Base-by-base conservation (phyloP, 1,284 basidiomycete species). In the Malassezia slooffiae region DNA sequence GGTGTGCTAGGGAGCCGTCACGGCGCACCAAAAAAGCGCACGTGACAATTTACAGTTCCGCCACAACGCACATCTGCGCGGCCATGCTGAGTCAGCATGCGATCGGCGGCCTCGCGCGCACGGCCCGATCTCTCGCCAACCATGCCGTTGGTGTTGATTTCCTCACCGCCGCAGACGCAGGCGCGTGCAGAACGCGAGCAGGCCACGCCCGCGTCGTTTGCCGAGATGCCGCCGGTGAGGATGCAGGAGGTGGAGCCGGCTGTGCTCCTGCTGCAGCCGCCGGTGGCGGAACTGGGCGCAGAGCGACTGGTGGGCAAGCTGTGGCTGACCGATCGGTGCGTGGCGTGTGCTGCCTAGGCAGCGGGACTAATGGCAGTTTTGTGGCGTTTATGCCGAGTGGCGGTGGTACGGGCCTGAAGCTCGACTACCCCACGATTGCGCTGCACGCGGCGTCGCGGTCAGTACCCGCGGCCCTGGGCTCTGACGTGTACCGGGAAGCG, bases 371-470 rank as follows among this genome's bases (percentile, higher is more conserved):
- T n/a, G n/a, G n/a, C n/a, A n/a, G n/a, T n/a, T n/a, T n/a, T n/a
- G 15, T 67, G 4, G 53, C 56, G 1, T 64, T 66, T 38, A 39
- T 66, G 11, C 41, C 57, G 0, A 15, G 34, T 9, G 36, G 42
- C 7, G 16, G 38, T 3, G 17, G 13, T 34, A 43, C 38, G 13
- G 64, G 64, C 13, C 66, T 67, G 37, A 31, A 48, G 21, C 31
- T 69, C 1, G 28, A 48, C 23, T 69, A 64, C 26, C 57, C 62
- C 0, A 41, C 53, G 10, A 46, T 69, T 11, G 54, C 60, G 8
- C 51, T 69, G 22, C 66, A 69, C 38, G 66, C 66, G 4, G 45
- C 66, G 26, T 59, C 64, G 0, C 45, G 62, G 12, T 50, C 56
- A 9, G 44, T 61, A 3, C 66, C 66, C 2, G 50, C 46, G 12